A percentile compares a stretch with the other conserved stretches of the same genome.
Evolutionary conservation across 1,139 yeast species (phyloP).

Genomic region (Taiozyma sp.): DNA sequence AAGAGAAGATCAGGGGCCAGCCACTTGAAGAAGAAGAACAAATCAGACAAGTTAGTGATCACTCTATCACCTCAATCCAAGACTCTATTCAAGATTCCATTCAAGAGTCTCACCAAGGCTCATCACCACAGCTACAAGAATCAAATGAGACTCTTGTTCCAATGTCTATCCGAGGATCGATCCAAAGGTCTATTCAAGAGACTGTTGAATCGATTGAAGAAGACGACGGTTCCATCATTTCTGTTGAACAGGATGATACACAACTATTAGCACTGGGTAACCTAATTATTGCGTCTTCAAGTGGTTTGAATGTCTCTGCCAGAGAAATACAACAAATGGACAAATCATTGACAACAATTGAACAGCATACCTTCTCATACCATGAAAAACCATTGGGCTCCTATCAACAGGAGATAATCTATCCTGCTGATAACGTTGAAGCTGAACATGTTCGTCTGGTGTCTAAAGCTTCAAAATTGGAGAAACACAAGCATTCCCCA

Average conservation of each 20-base stretch:
- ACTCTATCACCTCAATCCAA: slow-evolving; percentile 4
- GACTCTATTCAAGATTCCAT: slow-evolving; percentile 6
- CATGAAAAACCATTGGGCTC: neutral
- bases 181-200: neutral
- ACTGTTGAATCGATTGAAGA: neutral
- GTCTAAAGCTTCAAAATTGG: neutral
- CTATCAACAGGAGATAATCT: slow-evolving; percentile 3
- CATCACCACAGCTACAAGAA: neutral
- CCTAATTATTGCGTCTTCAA: slow-evolving; percentile 13
- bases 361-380: neutral
- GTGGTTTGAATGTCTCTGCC: slow-evolving; percentile 4
- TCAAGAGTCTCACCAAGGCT: neutral
- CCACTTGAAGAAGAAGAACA: neutral
- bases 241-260: slow-evolving; percentile 1
- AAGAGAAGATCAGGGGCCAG: neutral
- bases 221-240: neutral
- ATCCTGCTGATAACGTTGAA: slow-evolving; percentile 6
- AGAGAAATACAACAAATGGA: slow-evolving; percentile 11
- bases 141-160: neutral
- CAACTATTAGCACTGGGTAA: slow-evolving; percentile 16
- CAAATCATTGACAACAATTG: slow-evolving; percentile 6
- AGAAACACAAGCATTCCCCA: slow-evolving; percentile 5
- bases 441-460: slow-evolving; percentile 6
- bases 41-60: neutral
- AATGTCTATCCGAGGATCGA: neutral